Evolutionary conservation across 2,329 filamentous ascomycete species (phyloP).

Genomic region (Thielaviopsis populi): DNA sequence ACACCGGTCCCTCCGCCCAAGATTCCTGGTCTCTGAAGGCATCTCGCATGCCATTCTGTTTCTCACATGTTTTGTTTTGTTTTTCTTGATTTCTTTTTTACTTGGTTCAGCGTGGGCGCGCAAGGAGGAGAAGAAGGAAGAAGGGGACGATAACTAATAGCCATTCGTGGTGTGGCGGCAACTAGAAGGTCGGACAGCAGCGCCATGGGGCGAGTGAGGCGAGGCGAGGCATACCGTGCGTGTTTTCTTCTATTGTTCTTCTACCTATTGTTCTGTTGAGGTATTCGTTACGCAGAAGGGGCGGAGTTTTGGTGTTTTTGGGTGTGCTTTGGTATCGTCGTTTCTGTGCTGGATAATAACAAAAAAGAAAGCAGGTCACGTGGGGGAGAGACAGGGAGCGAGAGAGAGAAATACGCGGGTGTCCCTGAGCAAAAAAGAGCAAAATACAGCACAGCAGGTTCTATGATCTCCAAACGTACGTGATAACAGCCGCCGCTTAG

Average conservation of each 20-base stretch:
- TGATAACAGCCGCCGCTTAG: not conserved
- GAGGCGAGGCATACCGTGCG: not conserved
- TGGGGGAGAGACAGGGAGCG: not conserved
- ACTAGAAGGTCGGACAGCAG: not conserved
- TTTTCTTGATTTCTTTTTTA: not conserved
- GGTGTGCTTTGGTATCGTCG: not conserved
- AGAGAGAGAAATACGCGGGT: not conserved
- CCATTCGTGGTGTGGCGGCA: not conserved
- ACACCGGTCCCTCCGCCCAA: slow-evolving; percentile 4
- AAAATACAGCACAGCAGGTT: not conserved
- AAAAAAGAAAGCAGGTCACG: not conserved
- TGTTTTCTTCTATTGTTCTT: not conserved
- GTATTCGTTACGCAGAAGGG: not conserved
- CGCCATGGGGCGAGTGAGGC: not conserved
- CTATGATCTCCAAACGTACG: not conserved
- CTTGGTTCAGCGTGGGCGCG: not conserved
- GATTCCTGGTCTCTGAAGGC: not conserved
- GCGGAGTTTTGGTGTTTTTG: slow-evolving; percentile 4
- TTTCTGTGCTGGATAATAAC: not conserved
- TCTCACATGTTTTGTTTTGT: not conserved
- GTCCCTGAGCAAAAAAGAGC: not conserved
- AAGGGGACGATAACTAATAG: not conserved
- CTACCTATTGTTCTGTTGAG: not conserved
- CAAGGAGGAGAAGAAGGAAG: not conserved
- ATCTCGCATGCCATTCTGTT: not conserved